Evolutionary conservation across 1,284 basidiomycete genomes (phyloP).

Genomic region (Apiotrichum siamense): DNA sequence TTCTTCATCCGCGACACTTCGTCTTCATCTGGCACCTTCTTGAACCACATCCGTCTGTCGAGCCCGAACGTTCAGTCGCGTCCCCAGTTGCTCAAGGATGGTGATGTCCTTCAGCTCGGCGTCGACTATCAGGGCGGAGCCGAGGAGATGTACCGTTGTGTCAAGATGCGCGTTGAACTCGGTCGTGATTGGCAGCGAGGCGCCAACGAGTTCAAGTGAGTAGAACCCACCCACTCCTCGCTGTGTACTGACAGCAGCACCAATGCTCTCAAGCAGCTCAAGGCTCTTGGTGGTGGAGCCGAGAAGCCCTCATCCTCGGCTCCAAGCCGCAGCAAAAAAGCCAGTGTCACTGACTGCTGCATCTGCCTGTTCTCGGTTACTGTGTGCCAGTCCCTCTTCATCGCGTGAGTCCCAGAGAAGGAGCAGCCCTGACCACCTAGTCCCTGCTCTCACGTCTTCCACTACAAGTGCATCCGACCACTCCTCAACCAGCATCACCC

Average conservation of each 20-base stretch:
- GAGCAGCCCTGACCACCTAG: constrained; percentile 31
- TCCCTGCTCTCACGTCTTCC: constrained; percentile 95
- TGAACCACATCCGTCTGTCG: constrained; percentile 88
- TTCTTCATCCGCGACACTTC: constrained; percentile 92
- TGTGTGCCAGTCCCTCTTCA: constrained; percentile 93
- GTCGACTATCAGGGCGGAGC: constrained; percentile 97
- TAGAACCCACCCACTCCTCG: constrained; percentile 15
- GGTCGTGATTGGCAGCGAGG: constrained; percentile 81
- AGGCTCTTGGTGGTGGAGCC: constrained; percentile 32
- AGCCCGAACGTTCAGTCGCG: constrained; percentile 74
- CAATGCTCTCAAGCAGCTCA: constrained; percentile 43
- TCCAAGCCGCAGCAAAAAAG: constrained; percentile 25
- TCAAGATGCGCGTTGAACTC: constrained; percentile 89
- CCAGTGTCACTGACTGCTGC: constrained; percentile 74
- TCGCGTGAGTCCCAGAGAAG: constrained; percentile 54
- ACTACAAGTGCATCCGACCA: constrained; percentile 96
- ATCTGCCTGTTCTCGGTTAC: constrained; percentile 94
- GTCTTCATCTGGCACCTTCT: constrained; percentile 84
- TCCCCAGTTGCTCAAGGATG: constrained; percentile 78
- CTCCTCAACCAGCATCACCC: constrained; percentile 81
- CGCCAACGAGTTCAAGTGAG: constrained; percentile 92
- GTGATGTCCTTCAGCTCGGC: constrained; percentile 90
- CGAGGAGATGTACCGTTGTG: constrained; percentile 95
- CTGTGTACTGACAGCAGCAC: constrained; percentile 23
- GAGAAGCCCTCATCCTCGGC: constrained; percentile 14